Evolutionary conservation across 2,329 filamentous ascomycete genomes (phyloP).

Genomic region (Dactylonectria macrodidyma): DNA sequence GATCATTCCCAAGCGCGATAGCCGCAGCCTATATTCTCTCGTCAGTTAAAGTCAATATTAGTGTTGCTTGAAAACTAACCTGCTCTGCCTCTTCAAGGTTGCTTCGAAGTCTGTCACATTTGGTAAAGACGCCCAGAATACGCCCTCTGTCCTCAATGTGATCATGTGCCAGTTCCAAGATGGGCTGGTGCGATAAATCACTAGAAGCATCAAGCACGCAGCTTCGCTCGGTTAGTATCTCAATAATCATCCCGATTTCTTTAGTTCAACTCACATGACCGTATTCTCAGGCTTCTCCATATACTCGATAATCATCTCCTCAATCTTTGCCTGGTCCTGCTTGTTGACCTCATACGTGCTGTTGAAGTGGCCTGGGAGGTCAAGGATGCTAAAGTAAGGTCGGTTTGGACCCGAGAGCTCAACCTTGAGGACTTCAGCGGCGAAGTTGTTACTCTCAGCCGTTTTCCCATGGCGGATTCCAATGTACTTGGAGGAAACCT

Average conservation of each 20-base stretch:
- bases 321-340: constrained; percentile 49
- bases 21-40: constrained; percentile 27
- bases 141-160: constrained; percentile 46
- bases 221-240: constrained; percentile 32
- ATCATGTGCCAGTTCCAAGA: constrained; percentile 46
- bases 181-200: constrained; percentile 51
- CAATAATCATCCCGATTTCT: too few species aligned
- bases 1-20: constrained; percentile 20
- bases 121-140: constrained; percentile 56
- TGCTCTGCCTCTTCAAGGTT: constrained; percentile 30
- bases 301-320: constrained; percentile 53
- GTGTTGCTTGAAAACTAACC: neutral
- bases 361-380: constrained; percentile 54
- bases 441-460: constrained; percentile 52
- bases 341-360: constrained; percentile 45
- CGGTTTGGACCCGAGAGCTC: constrained; percentile 55
- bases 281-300: constrained; percentile 55
- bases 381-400: constrained; percentile 56
- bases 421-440: constrained; percentile 54
- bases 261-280: constrained; percentile 51
- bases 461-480: constrained; percentile 47
- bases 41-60: constrained; percentile 9
- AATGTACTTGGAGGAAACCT: constrained; percentile 51
- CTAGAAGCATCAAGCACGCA: constrained; percentile 53
- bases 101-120: constrained; percentile 50